Conservation (phyloP, 805 yeast genomes). For the Ogataea corticis region DNA sequence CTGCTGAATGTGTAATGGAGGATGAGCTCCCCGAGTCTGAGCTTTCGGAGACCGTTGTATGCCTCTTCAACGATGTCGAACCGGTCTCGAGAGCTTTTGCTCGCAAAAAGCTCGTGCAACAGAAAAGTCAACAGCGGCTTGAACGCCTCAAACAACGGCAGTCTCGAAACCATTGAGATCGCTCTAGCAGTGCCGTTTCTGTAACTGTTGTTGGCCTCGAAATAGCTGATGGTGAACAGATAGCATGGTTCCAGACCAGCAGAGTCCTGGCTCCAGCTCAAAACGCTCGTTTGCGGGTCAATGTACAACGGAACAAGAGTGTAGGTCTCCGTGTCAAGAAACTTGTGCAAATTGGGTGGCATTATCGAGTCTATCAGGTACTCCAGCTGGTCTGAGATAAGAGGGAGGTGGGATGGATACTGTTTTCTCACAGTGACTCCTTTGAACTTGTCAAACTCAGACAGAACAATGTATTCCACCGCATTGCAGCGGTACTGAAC, state of each 20-base stretch:
- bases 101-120: slow-evolving; percentile 42
- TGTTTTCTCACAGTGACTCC: slow-evolving; percentile 70
- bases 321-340: slow-evolving; percentile 53
- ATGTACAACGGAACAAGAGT: slow-evolving; percentile 55
- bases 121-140: slow-evolving; percentile 49
- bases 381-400: slow-evolving; percentile 59
- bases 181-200: slow-evolving; percentile 47
- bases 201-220: slow-evolving; percentile 31
- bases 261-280: slow-evolving; percentile 19
- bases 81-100: slow-evolving; percentile 4
- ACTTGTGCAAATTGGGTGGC: slow-evolving; percentile 42
- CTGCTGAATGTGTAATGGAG: slow-evolving; percentile 12
- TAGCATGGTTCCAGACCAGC: slow-evolving; percentile 21
- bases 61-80: slow-evolving; percentile 12
- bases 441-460: slow-evolving; percentile 76
- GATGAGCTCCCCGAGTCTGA: slow-evolving; percentile 33
- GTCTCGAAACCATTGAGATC: slow-evolving; percentile 45
- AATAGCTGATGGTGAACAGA: slow-evolving; percentile 32
- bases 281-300: slow-evolving; percentile 16
- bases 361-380: slow-evolving; percentile 24
- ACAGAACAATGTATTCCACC: slow-evolving; percentile 46
- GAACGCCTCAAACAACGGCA: slow-evolving; percentile 47
- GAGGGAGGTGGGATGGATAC: slow-evolving; percentile 56
- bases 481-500: slow-evolving; percentile 3
- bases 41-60: slow-evolving; percentile 18